phyloP scores from a whole-genome alignment of 805 yeast species.

The Kluyveromyces starmeri region DNA sequence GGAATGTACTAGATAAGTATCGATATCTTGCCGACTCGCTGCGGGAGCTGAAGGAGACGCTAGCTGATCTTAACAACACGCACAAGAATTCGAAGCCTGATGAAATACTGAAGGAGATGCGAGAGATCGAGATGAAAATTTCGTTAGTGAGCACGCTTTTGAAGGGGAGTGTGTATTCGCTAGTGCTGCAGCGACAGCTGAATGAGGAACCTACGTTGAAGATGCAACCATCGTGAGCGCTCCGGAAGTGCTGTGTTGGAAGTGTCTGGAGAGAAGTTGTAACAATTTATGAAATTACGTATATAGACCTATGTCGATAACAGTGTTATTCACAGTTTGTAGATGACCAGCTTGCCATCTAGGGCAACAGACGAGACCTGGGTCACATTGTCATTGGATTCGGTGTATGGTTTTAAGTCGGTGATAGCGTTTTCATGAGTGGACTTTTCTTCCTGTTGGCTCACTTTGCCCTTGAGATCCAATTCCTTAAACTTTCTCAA shows the following conservation, averaged over 20 bases:
- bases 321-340: constrained; percentile 41
- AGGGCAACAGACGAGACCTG: constrained; percentile 70
- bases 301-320: no score
- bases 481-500: constrained; percentile 90
- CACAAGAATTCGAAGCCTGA: constrained; percentile 19
- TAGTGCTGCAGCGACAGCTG: constrained; percentile 43
- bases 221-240: no score
- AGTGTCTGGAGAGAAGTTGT: background rate
- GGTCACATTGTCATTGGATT: constrained; percentile 42
- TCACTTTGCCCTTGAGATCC: constrained; percentile 84
- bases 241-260: no score
- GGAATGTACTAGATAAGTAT: constrained; percentile 24
- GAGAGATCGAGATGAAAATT: constrained; percentile 53
- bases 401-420: constrained; percentile 45
- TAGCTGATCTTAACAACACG: constrained; percentile 16
- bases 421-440: constrained; percentile 89
- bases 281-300: background rate
- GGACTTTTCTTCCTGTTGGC: constrained; percentile 42
- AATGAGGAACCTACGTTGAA: no score
- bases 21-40: constrained; percentile 21
- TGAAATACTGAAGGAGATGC: constrained; percentile 40
- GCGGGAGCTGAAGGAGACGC: constrained; percentile 22
- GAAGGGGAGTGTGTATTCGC: constrained; percentile 62
- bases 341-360: constrained; percentile 87
- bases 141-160: constrained; percentile 58